phyloP scores from a whole-genome alignment of 768 basidiomycete species.

The Suillus fuscotomentosus region DNA sequence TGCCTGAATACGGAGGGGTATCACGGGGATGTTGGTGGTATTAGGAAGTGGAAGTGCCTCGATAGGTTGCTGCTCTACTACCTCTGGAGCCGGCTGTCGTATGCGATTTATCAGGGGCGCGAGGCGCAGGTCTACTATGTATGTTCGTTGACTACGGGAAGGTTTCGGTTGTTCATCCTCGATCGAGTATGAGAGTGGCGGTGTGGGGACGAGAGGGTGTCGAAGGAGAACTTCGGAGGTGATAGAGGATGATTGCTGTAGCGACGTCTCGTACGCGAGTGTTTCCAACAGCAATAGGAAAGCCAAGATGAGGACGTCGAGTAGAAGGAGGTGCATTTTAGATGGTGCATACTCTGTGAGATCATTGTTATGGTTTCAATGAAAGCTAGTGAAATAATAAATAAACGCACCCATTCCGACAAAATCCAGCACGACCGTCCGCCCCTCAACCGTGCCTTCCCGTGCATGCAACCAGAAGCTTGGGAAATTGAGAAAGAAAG shows the following conservation, averaged over 20 bases:
- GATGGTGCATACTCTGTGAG: slow-evolving; percentile 58
- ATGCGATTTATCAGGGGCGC: slow-evolving; percentile 53
- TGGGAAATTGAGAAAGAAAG: slow-evolving; percentile 56
- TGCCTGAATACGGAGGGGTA: slow-evolving; percentile 49
- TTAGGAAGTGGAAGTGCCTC: slow-evolving; percentile 56
- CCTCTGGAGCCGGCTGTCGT: slow-evolving; percentile 48
- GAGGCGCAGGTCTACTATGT: slow-evolving; percentile 66
- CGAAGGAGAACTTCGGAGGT: slow-evolving; percentile 40
- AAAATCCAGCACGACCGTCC: slow-evolving; percentile 72
- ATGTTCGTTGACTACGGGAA: slow-evolving; percentile 34
- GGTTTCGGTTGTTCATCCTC: slow-evolving; percentile 20
- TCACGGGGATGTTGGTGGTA: slow-evolving; percentile 48
- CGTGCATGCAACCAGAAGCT: slow-evolving; percentile 62
- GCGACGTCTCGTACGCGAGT: slow-evolving; percentile 63
- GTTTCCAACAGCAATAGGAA: slow-evolving; percentile 67
- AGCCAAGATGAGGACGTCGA: slow-evolving; percentile 66
- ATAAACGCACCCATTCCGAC: slow-evolving; percentile 60
- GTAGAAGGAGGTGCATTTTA: slow-evolving; percentile 57
- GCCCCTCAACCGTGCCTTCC: slow-evolving; percentile 51
- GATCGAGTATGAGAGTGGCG: slow-evolving; percentile 22
- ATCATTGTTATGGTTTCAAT: neutral
- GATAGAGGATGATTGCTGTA: slow-evolving; percentile 36
- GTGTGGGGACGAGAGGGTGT: slow-evolving; percentile 21
- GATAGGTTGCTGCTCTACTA: slow-evolving; percentile 25
- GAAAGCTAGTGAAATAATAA: neutral